phyloP scores from a whole-genome alignment of 169 alveolate species.

The Toxoplasma gondii region DNA sequence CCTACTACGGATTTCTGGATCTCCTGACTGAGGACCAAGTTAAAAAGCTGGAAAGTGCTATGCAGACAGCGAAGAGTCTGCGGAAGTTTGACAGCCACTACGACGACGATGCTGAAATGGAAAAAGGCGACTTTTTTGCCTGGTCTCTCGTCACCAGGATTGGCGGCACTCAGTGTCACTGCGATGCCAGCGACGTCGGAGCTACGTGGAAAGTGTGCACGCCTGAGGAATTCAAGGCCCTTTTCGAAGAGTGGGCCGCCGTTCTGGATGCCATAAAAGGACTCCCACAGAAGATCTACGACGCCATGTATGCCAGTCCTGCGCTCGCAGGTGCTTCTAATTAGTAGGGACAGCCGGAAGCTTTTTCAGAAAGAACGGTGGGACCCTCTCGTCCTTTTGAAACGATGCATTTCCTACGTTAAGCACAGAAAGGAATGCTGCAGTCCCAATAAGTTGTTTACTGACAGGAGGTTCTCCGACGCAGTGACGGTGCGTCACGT shows the following conservation, averaged over 20 bases:
- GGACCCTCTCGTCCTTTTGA: too few species aligned
- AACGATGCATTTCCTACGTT: too few species aligned
- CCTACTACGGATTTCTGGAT: slow-evolving; percentile 32
- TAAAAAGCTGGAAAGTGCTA: background rate
- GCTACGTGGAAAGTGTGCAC: slow-evolving; percentile 39
- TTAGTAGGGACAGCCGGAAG: background rate
- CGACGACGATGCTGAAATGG: slow-evolving; percentile 22
- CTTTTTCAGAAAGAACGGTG: background rate
- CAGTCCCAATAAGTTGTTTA: too few species aligned
- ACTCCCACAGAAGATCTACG: background rate
- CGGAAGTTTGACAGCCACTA: slow-evolving; percentile 35
- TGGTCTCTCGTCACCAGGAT: slow-evolving; percentile 19
- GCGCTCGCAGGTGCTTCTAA: slow-evolving; percentile 6
- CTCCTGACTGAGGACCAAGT: background rate
- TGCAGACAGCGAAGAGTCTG: background rate
- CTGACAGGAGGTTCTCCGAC: too few species aligned
- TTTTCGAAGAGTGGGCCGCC: background rate
- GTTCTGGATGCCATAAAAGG: background rate
- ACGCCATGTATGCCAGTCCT: background rate
- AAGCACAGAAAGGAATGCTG: too few species aligned
- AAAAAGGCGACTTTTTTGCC: slow-evolving; percentile 36
- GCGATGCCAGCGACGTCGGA: slow-evolving; percentile 46
- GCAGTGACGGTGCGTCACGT: too few species aligned
- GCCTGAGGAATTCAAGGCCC: background rate
- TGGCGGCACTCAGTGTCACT: slow-evolving; percentile 29